phyloP scores from a whole-genome alignment of 345 rosid species.

The Populus simonii region DNA sequence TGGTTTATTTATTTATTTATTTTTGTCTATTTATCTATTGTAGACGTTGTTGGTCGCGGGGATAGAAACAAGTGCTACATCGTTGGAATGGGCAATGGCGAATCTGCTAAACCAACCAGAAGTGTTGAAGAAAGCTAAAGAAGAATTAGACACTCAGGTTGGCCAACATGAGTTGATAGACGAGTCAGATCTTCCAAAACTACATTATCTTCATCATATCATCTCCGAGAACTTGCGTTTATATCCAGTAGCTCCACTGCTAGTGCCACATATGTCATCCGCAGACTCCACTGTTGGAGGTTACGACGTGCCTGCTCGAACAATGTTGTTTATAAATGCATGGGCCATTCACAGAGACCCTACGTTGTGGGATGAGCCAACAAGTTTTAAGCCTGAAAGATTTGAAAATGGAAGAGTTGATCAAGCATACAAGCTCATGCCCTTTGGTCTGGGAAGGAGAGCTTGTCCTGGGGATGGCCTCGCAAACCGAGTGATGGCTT shows the following conservation, averaged over 20 bases:
- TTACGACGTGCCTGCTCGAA: neutral
- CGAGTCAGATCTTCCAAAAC: constrained; percentile 7
- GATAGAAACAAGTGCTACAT: neutral
- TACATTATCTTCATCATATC: constrained; percentile 2
- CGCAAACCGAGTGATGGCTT: too few species aligned
- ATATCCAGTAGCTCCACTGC: constrained; percentile 12
- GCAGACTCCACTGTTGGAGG: constrained; percentile 9
- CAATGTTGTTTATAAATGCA: constrained; percentile 13
- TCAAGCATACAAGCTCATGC: neutral
- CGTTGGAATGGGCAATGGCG: constrained; percentile 15
- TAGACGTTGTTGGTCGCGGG: neutral
- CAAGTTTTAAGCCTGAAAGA: constrained; percentile 12
- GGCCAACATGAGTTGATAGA: constrained; percentile 4
- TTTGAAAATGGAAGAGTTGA: constrained; percentile 6
- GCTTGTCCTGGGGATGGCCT: too few species aligned
- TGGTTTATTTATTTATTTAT: too few species aligned
- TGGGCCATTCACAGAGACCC: constrained; percentile 23
- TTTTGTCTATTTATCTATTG: neutral
- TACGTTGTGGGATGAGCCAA: constrained; percentile 10
- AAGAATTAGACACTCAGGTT: constrained; percentile 14
- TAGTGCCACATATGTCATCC: constrained; percentile 13
- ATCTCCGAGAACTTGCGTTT: constrained; percentile 8
- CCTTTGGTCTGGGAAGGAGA: constrained; percentile 28
- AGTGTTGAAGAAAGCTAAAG: neutral
- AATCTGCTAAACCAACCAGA: constrained; percentile 5